A percentile compares a stretch with the other conserved stretches of the same genome.
phyloP scores from a whole-genome alignment of 2,329 filamentous ascomycete species.

The Aspergillus cejpii region DNA sequence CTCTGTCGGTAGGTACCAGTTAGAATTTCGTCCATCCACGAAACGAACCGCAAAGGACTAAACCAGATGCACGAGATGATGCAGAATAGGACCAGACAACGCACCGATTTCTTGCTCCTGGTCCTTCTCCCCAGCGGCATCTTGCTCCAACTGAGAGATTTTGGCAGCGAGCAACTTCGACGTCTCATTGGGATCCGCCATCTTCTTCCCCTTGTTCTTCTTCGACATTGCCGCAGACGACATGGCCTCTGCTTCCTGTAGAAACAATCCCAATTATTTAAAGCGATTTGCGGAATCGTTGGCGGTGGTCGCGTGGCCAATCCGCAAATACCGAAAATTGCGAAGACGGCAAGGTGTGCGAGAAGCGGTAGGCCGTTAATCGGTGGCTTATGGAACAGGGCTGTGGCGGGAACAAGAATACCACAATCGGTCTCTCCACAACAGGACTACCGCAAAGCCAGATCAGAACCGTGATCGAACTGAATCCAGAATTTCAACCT shows the following conservation, averaged over 20 bases:
- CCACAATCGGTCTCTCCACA: neutral
- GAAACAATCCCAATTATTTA: neutral
- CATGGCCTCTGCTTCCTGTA: constrained; percentile 24
- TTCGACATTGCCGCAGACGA: constrained; percentile 54
- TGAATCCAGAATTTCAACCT: constrained; percentile 9
- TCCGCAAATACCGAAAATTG: constrained; percentile 34
- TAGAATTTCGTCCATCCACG: constrained; percentile 12
- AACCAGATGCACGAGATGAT: constrained; percentile 6
- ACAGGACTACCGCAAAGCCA: neutral
- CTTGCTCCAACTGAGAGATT: constrained; percentile 90
- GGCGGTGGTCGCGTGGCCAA: constrained; percentile 39
- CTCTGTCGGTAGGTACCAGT: constrained; percentile 51
- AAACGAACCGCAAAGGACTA: constrained; percentile 14
- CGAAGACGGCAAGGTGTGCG: constrained; percentile 20
- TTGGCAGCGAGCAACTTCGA: constrained; percentile 86
- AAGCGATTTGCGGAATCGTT: constrained; percentile 41
- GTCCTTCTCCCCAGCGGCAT: constrained; percentile 88
- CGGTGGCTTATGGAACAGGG: neutral
- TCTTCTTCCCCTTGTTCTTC: constrained; percentile 80
- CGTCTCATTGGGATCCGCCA: constrained; percentile 76
- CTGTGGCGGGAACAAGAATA: constrained; percentile 6
- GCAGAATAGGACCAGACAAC: constrained; percentile 29
- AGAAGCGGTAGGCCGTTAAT: constrained; percentile 5
- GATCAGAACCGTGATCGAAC: constrained; percentile 2
- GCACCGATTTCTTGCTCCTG: constrained; percentile 92